Evolutionary conservation across 257 asterid species (phyloP).

Genomic region (Nicotiana tabacum): DNA sequence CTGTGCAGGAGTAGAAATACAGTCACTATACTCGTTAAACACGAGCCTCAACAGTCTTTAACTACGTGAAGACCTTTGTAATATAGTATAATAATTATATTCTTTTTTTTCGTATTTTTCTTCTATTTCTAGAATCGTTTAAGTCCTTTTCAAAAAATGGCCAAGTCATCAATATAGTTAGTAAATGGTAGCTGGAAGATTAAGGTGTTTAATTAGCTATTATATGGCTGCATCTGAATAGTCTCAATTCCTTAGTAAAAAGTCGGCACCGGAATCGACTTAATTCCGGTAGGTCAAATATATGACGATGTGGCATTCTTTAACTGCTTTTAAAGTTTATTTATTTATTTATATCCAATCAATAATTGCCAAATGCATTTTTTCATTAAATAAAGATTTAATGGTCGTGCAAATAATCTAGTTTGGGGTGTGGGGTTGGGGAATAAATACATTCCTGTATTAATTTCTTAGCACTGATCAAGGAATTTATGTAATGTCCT

Average conservation of each 20-base stretch:
- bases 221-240: background rate
- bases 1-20: background rate
- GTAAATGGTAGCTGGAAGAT: conserved; percentile 6
- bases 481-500: background rate
- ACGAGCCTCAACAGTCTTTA: conserved; percentile 23
- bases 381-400: background rate
- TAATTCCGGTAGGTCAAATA: background rate
- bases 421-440: too few relatives aligned
- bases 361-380: background rate
- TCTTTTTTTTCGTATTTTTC: background rate
- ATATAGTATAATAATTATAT: background rate
- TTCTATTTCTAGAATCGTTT: background rate
- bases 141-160: background rate
- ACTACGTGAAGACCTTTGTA: conserved; percentile 11
- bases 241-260: background rate
- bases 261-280: conserved; percentile 13
- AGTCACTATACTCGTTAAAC: conserved; percentile 22
- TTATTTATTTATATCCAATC: background rate
- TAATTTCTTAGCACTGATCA: background rate
- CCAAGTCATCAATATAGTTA: background rate
- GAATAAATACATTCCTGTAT: background rate
- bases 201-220: background rate
- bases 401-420: background rate
- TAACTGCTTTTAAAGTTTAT: background rate
- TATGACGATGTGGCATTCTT: background rate